These are phyloP conservation scores for Drosera capensis DNA, from an alignment of 148 eudicot species.

Conservation along the genomic window DNA sequence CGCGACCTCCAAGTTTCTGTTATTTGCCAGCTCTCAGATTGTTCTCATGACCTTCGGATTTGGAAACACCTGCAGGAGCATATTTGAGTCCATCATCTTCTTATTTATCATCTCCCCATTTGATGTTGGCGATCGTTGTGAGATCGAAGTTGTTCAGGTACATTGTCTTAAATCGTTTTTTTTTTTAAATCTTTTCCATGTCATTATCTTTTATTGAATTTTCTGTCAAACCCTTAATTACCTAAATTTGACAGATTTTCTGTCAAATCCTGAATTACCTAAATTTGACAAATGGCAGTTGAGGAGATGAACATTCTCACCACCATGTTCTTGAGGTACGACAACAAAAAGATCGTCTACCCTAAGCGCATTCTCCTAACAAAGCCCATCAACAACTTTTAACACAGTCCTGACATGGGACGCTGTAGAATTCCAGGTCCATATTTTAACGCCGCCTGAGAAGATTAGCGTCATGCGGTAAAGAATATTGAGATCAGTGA, in stretches of 20 bases:
- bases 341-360: conserved; percentile 49
- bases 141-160: conserved; percentile 76
- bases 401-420: conserved; percentile 87
- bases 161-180: background rate
- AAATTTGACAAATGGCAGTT: conserved; percentile 55
- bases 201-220: too few species aligned
- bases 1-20: conserved; percentile 29
- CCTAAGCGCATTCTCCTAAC: conserved; percentile 51
- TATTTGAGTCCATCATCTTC: conserved; percentile 66
- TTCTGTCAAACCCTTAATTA: too few species aligned
- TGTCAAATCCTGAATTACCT: background rate
- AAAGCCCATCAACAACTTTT: conserved; percentile 44
- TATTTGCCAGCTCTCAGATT: conserved; percentile 57
- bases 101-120: conserved; percentile 66
- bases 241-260: background rate
- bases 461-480: conserved; percentile 45
- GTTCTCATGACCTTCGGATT: conserved; percentile 62
- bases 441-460: conserved; percentile 62
- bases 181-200: background rate
- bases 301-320: conserved; percentile 86
- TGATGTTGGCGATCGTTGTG: conserved; percentile 81
- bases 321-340: conserved; percentile 50
- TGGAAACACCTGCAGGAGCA: conserved; percentile 67
- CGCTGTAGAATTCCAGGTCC: conserved; percentile 39
- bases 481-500: conserved; percentile 31